These are phyloP conservation scores for Lodderomyces margitis DNA, from an alignment of 1,139 yeast genomes.

Conservation along the genomic window DNA sequence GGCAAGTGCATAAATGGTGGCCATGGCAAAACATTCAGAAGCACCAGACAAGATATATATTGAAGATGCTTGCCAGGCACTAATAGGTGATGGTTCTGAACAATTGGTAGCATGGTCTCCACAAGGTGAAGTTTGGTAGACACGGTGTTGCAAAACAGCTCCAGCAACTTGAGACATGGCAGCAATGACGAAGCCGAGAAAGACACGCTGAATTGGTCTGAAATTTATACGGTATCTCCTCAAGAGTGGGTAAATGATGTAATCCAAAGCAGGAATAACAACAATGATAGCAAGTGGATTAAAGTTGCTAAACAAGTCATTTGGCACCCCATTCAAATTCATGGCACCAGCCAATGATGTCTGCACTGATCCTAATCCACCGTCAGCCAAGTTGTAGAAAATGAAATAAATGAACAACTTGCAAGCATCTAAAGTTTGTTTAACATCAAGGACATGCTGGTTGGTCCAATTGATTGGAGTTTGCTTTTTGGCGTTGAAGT, in stretches of 20 bases:
- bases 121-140: conserved; percentile 39
- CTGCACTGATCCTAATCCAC: conserved; percentile 62
- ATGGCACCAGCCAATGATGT: conserved; percentile 67
- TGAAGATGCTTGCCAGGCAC: conserved; percentile 54
- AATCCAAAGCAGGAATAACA: conserved; percentile 62
- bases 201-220: conserved; percentile 36
- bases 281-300: conserved; percentile 67
- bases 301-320: conserved; percentile 66
- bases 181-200: conserved; percentile 35
- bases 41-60: conserved; percentile 58
- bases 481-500: conserved; percentile 24
- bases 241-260: conserved; percentile 55
- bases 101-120: conserved; percentile 47
- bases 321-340: conserved; percentile 67
- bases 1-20: conserved; percentile 70
- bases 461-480: conserved; percentile 45
- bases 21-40: conserved; percentile 67
- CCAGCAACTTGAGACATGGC: conserved; percentile 42
- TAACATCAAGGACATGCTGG: conserved; percentile 62
- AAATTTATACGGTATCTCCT: conserved; percentile 45
- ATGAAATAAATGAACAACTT: conserved; percentile 62
- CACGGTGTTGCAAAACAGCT: conserved; percentile 36
- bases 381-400: conserved; percentile 61
- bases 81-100: conserved; percentile 46
- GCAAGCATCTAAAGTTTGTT: conserved; percentile 58